Evolutionary conservation across 2,329 filamentous ascomycete genomes (phyloP).

Genomic region (Xylariaceae sp.): DNA sequence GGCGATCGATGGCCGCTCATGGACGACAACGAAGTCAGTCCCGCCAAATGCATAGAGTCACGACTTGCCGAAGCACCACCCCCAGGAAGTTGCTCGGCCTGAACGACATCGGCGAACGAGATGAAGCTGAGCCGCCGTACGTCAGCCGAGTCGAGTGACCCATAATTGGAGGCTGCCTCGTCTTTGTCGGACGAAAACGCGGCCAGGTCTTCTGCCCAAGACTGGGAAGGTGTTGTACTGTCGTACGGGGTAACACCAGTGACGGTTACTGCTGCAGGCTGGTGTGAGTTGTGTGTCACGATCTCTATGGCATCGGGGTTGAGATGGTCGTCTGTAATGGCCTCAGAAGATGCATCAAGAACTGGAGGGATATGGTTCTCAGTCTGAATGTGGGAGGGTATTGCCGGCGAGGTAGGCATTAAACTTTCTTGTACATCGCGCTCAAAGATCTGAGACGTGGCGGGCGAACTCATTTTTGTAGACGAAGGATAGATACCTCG

Average conservation of each 20-base stretch:
- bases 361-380: constrained; percentile 93
- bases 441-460: constrained; percentile 82
- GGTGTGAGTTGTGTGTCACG: constrained; percentile 79
- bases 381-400: constrained; percentile 87
- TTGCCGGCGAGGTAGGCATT: constrained; percentile 74
- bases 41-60: constrained; percentile 67
- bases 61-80: constrained; percentile 47
- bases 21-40: constrained; percentile 57
- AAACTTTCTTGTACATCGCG: constrained; percentile 84
- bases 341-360: constrained; percentile 83
- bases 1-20: constrained; percentile 61
- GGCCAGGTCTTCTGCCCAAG: constrained; percentile 55
- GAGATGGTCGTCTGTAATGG: constrained; percentile 81
- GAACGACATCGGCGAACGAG: constrained; percentile 93
- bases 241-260: constrained; percentile 41
- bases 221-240: constrained; percentile 36
- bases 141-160: constrained; percentile 71
- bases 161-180: constrained; percentile 71
- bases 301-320: constrained; percentile 91
- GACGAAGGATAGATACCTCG: constrained; percentile 64
- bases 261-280: constrained; percentile 68
- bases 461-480: constrained; percentile 72
- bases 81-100: constrained; percentile 68
- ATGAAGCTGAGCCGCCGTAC: constrained; percentile 88
- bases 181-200: constrained; percentile 47